phyloP scores from a whole-genome alignment of 208 protist genomes.

The Porcisia hertigi region DNA sequence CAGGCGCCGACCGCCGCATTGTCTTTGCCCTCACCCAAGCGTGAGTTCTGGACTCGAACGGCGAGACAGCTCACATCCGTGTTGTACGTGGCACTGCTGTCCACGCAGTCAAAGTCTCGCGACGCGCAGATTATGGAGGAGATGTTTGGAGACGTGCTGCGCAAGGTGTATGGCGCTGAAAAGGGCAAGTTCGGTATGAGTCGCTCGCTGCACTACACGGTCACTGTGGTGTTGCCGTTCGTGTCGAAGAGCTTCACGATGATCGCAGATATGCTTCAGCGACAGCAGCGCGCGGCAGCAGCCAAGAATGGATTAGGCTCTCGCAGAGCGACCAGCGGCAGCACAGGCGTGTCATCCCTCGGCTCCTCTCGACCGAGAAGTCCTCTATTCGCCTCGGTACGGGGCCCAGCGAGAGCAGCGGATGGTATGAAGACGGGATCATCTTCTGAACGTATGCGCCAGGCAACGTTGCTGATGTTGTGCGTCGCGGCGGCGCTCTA shows the following conservation, averaged over 20 bases:
- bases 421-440: background rate
- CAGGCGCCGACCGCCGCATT: background rate
- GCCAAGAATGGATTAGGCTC: background rate
- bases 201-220: constrained; percentile 23
- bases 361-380: background rate
- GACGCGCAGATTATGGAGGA: constrained; percentile 20
- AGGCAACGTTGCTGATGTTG: constrained; percentile 14
- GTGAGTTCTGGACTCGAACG: constrained; percentile 11
- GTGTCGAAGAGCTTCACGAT: constrained; percentile 9
- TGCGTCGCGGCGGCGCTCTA: constrained; percentile 15
- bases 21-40: constrained; percentile 10
- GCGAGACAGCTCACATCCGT: constrained; percentile 23
- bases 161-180: constrained; percentile 13
- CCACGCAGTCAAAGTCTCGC: constrained; percentile 6
- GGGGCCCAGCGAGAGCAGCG: background rate
- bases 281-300: constrained; percentile 4
- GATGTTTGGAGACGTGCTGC: constrained; percentile 11
- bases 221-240: constrained; percentile 17
- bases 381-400: background rate
- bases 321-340: too few relatives aligned
- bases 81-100: constrained; percentile 25
- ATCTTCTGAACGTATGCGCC: constrained; percentile 9
- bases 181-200: constrained; percentile 12
- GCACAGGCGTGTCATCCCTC: background rate
- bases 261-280: constrained; percentile 14